These are phyloP conservation scores for Calonectria pauciramosa DNA, from an alignment of 2,329 filamentous ascomycete species.

Conservation along the genomic window DNA sequence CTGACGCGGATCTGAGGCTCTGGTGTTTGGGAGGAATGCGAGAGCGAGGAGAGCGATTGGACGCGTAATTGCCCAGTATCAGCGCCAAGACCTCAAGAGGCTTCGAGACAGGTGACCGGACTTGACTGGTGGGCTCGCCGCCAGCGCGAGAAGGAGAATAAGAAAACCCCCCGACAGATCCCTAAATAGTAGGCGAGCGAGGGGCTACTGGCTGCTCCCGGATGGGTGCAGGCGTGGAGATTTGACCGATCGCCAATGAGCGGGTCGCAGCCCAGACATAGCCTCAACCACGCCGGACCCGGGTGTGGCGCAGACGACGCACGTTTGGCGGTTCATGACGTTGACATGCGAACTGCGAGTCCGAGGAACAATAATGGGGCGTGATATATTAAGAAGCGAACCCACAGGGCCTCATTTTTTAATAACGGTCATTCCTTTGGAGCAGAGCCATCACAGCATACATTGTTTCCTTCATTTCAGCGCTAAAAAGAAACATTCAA, in stretches of 20 bases:
- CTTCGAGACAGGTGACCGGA: background rate
- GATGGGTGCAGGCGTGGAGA: background rate
- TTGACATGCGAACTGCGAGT: slow-evolving; percentile 23
- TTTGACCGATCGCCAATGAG: slow-evolving; percentile 8
- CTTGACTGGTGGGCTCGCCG: slow-evolving; percentile 1
- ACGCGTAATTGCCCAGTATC: background rate
- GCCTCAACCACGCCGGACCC: slow-evolving; percentile 32
- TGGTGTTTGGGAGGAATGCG: slow-evolving; percentile 3
- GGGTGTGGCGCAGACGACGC: slow-evolving; percentile 35
- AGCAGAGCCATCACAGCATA: too few species aligned
- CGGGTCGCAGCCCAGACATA: slow-evolving; percentile 33
- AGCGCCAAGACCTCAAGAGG: background rate
- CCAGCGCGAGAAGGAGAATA: background rate
- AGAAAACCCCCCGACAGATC: background rate
- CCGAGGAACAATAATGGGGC: slow-evolving; percentile 4
- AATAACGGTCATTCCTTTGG: background rate
- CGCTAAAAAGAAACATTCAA: background rate
- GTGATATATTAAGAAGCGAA: background rate
- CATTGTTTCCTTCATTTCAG: background rate
- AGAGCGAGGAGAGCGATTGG: slow-evolving; percentile 14
- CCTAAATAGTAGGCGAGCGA: background rate
- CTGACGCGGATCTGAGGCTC: slow-evolving; percentile 11
- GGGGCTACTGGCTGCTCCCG: background rate
- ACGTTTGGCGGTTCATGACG: slow-evolving; percentile 36
- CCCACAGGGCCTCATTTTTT: background rate